phyloP scores from a whole-genome alignment of 768 basidiomycete species.

The Scleroderma bovista region DNA sequence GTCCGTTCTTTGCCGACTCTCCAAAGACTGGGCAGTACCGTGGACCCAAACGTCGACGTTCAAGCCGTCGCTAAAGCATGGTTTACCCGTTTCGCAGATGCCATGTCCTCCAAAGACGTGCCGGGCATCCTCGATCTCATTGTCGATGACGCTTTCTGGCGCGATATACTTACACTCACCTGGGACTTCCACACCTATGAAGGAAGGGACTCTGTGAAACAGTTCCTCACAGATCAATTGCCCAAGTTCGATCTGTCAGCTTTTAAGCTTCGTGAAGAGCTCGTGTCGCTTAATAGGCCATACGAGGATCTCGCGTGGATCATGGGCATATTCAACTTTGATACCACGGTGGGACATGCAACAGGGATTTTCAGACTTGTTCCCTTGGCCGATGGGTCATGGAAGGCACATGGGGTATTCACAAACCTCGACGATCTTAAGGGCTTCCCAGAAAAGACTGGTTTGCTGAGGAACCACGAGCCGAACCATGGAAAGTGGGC shows the following conservation, averaged over 20 bases:
- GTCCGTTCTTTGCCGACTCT: slow-evolving; percentile 15
- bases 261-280: slow-evolving; percentile 12
- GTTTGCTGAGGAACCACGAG: slow-evolving; percentile 36
- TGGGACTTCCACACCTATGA: slow-evolving; percentile 51
- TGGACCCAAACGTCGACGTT: slow-evolving; percentile 15
- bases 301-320: slow-evolving; percentile 58
- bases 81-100: slow-evolving; percentile 19
- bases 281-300: slow-evolving; percentile 32
- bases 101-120: slow-evolving; percentile 15
- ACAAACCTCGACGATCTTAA: slow-evolving; percentile 59
- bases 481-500: slow-evolving; percentile 55
- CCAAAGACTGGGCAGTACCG: slow-evolving; percentile 18
- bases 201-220: slow-evolving; percentile 32
- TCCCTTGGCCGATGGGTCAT: slow-evolving; percentile 27
- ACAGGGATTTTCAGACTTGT: slow-evolving; percentile 52
- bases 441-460: slow-evolving; percentile 46
- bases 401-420: slow-evolving; percentile 38
- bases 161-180: slow-evolving; percentile 48
- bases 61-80: slow-evolving; percentile 19
- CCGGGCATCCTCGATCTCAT: slow-evolving; percentile 20
- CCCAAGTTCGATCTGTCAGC: slow-evolving; percentile 14
- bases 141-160: slow-evolving; percentile 38
- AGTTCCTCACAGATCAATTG: slow-evolving; percentile 38
- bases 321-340: slow-evolving; percentile 51
- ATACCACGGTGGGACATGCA: slow-evolving; percentile 41